Base-by-base conservation (phyloP, 805 yeast species). In the Schwanniomyces sp. region DNA sequence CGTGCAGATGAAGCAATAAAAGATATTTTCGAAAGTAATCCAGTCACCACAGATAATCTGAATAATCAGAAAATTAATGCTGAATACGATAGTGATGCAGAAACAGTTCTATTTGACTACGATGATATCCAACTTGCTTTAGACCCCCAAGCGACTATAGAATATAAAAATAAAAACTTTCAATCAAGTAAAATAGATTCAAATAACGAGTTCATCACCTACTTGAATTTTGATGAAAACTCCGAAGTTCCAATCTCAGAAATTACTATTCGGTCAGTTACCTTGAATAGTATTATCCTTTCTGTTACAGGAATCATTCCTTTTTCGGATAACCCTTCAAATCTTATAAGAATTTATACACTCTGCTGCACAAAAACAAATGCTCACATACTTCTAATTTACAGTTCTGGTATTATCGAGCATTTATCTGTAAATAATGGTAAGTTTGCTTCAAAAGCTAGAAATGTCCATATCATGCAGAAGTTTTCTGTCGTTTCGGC, bases 51-150 rank as follows among this genome's bases (percentile, higher is more conserved):
- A 12, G 47, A 32, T 32, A 16, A 29, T 27, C 10, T 14, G 12
- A 7, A 7, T 14, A 17, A 24, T 21, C 24, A 25, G 12, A 38
- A 16, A 10, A 17, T 43, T 5, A 40, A 34, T 17, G 27, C 38
- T 26, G 37, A 27, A 8, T 47, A 45, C 6, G 65, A 58, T 41
- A 65, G 69, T 48, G 70, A 65, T 50, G 49, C 63, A 0, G 69
- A 66, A 48, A 66, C 70, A 1, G 63, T 63, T 7, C 50, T 60
- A 1, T 51, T 57, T 21, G 68, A 62, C 41, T 58, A 53, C n/a
- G 39, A 43, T 12, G 50, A 49, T 27, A 53, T 45, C 25, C 21
- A 40, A 9, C 29, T 38, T 17, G 32, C 34, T 3, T 8, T 43
- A 2, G 37, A 17, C 17, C 52, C 51, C 6, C 18, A n/a, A 17